Evolutionary conservation across 257 asterid genomes (phyloP), one percentile per base, ranked within the genome.

Genomic region (Jacaranda copaia): DNA sequence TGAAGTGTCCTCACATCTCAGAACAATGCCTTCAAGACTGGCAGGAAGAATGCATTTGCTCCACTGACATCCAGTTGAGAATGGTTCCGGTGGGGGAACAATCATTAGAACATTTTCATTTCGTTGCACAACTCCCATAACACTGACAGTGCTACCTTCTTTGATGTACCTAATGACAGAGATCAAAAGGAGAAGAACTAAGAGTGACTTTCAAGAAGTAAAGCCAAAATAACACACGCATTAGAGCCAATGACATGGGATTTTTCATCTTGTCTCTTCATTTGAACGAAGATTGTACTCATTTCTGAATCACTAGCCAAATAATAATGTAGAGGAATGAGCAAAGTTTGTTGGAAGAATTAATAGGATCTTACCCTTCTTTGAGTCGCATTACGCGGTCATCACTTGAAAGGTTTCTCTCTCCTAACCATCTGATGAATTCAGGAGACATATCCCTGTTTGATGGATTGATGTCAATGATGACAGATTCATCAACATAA

Each of bases 111-210:
- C 94, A 14, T 84, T 89, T 43, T 89, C 92, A n/a, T 89, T 87
- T 58, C 94, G 82, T 68, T 87, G 94, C 83, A 89, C 94, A 3
- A 89, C 94, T 49, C 94, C 94, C 92, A 89, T 89, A 10, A 89
- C 88, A 14, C 90, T 87, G n/a, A 89, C 94, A 0, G 92, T 87
- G 83, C 90, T 89, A 57, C 94, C 94, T 82, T 89, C 94, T 84
- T 87, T 87, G 80, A 89, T 85, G 79, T 87, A 87, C 81, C 92
- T 85, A 81, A 16, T 42, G 12, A 65, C 32, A 25, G 32, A 3
- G 51, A 60, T 78, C n/a, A 48, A 68, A 69, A n/a, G 38, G 9
- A 4, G 2, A 12, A 25, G 9, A 42, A 15, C 4, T 0, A 56
- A 5, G 55, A 64, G 67, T 60, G 72, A 49, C 6, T 70, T 6